Evolutionary conservation across 768 basidiomycete genomes (phyloP).

Genomic region (Fomitopsis serialis): DNA sequence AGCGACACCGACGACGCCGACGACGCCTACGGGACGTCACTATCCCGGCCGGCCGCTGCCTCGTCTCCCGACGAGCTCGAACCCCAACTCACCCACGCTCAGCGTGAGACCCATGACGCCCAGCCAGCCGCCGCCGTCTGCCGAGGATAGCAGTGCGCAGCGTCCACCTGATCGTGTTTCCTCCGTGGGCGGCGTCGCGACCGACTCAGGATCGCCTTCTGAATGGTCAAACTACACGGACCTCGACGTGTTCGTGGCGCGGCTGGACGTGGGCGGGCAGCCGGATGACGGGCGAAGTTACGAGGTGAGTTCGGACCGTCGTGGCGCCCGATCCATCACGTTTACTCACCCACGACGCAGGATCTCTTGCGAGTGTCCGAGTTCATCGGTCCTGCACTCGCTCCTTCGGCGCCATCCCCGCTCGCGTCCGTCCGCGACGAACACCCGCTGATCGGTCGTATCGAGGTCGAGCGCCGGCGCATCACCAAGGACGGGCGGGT

Average conservation of each 20-base stretch:
- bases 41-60: constrained; percentile 58
- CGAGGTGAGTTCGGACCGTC: constrained; percentile 45
- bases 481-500: constrained; percentile 59
- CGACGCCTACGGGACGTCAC: constrained; percentile 27
- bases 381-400: constrained; percentile 56
- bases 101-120: neutral
- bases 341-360: constrained; percentile 24
- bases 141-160: neutral
- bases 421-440: constrained; percentile 8
- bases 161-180: neutral
- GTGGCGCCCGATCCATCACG: neutral
- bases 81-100: constrained; percentile 6
- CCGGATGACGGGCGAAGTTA: constrained; percentile 47
- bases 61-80: constrained; percentile 20
- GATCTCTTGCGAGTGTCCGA: constrained; percentile 56
- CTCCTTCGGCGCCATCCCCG: constrained; percentile 13
- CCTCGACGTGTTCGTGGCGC: constrained; percentile 56
- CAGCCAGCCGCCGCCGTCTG: neutral
- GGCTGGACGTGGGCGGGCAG: constrained; percentile 39
- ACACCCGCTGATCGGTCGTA: constrained; percentile 17
- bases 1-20: constrained; percentile 4
- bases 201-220: neutral
- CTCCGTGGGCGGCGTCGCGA: neutral
- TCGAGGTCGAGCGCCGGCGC: constrained; percentile 57
- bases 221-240: constrained; percentile 35